Evolutionary conservation across 345 rosid species (phyloP).

Genomic region (Populus nigra): DNA sequence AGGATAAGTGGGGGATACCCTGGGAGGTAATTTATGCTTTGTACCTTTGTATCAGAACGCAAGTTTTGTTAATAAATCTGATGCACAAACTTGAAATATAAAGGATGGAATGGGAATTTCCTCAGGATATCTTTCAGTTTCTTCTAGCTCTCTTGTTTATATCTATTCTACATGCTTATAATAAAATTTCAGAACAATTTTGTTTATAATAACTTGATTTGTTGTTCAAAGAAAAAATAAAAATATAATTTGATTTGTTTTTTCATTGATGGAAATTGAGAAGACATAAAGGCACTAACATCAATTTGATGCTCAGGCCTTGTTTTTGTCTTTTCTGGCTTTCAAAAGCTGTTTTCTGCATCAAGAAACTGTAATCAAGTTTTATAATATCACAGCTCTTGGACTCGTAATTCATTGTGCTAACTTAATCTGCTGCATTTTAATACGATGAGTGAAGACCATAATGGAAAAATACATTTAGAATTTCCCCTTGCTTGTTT

Average conservation of each 20-base stretch:
- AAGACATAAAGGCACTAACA: neutral
- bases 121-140: neutral
- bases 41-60: neutral
- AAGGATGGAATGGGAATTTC: neutral
- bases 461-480: neutral
- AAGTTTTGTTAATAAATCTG: neutral
- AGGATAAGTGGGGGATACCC: slow-evolving; percentile 62
- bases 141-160: neutral
- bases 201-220: neutral
- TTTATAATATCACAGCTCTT: neutral
- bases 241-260: neutral
- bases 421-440: neutral
- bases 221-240: neutral
- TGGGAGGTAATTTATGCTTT: slow-evolving; percentile 58
- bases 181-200: neutral
- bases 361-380: neutral
- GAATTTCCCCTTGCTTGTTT: neutral
- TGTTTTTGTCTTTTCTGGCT: neutral
- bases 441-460: neutral
- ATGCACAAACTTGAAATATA: neutral
- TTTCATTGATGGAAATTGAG: neutral
- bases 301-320: neutral
- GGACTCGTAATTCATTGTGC: neutral
- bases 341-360: neutral
- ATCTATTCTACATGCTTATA: neutral